Conservation (phyloP, 163 green algal genomes). For the Trebouxia gelatinosa region DNA sequence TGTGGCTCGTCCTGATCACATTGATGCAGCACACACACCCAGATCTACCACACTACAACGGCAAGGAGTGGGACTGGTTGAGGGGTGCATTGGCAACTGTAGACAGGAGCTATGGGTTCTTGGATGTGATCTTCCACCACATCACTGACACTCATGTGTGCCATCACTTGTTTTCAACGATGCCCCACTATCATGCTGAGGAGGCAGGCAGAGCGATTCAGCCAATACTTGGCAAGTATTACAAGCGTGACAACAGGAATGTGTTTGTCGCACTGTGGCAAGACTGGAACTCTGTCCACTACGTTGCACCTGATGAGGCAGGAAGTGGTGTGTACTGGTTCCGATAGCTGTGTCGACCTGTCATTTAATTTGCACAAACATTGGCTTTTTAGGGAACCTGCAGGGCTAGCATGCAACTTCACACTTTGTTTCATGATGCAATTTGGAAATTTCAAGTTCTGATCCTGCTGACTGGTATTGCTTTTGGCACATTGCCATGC, state of each 20-base stretch:
- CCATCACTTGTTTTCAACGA: slow-evolving; percentile 92
- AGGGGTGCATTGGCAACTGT: slow-evolving; percentile 86
- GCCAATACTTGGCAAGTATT: slow-evolving; percentile 84
- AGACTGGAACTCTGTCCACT: slow-evolving; percentile 55
- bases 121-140: slow-evolving; percentile 87
- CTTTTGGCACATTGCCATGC: too few relatives aligned
- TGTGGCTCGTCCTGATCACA: slow-evolving; percentile 92
- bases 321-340: slow-evolving; percentile 50
- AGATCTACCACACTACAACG: slow-evolving; percentile 81
- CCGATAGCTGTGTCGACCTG: slow-evolving; percentile 58
- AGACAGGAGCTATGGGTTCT: slow-evolving; percentile 82
- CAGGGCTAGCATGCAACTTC: too few relatives aligned
- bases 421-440: too few relatives aligned
- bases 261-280: slow-evolving; percentile 69
- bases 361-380: too few relatives aligned
- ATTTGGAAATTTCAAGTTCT: too few relatives aligned
- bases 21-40: slow-evolving; percentile 69
- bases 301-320: slow-evolving; percentile 59
- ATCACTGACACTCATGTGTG: slow-evolving; percentile 94
- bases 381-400: too few relatives aligned
- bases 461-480: too few relatives aligned
- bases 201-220: slow-evolving; percentile 64
- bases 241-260: slow-evolving; percentile 68
- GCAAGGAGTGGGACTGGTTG: slow-evolving; percentile 92
- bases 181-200: slow-evolving; percentile 75